Base-by-base conservation (phyloP, 2,329 filamentous ascomycete species). In the Diaporthe citriasiana region DNA sequence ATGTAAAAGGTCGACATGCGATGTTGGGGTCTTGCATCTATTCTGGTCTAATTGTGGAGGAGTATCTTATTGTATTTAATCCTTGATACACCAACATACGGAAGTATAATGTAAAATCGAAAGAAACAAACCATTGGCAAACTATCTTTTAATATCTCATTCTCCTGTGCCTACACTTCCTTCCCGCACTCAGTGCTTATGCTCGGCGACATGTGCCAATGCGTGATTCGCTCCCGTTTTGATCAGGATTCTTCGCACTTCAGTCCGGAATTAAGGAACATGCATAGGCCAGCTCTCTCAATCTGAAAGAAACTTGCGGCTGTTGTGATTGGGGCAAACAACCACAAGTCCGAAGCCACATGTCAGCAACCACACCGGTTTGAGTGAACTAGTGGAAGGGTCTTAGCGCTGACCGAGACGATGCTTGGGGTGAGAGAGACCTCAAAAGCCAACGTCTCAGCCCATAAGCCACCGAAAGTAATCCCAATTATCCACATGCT, bases 1-100 rank as follows among this genome's bases (percentile, higher is more conserved):
- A 71, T 87, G 78, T 88, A 86, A 82, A 77, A 17, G 10, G 22
- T 2, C 1, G 1, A 8, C n/a, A 6, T 47, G 3, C 4, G 15
- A 22, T 19, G 4, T 17, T 13, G 40, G 19, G 19, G 12, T 33
- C 0, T 2, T 30, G 66, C 5, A 12, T 33, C 13, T 4, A 40
- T 22, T 7, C 13, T 30, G 8, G 17, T 17, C 1, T 70, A 55
- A 56, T 70, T 17, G 40, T 17, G 38, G 40, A 45, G 19, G 19
- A 57, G 50, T 51, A 57, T 22, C 10, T 8, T 68, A 68, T 27
- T 68, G 63, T 53, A 68, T 9, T 35, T 56, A 57, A 47, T 70
- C 25, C 7, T 27, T 57, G 51, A 56, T 57, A 70, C 30, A 70
- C n/a, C 33, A 53, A 47, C 4, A 40, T 30, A 51, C 45, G 63